Evolutionary conservation across 164 flowering plant species (phyloP).

Genomic region (Vitis cinerea): DNA sequence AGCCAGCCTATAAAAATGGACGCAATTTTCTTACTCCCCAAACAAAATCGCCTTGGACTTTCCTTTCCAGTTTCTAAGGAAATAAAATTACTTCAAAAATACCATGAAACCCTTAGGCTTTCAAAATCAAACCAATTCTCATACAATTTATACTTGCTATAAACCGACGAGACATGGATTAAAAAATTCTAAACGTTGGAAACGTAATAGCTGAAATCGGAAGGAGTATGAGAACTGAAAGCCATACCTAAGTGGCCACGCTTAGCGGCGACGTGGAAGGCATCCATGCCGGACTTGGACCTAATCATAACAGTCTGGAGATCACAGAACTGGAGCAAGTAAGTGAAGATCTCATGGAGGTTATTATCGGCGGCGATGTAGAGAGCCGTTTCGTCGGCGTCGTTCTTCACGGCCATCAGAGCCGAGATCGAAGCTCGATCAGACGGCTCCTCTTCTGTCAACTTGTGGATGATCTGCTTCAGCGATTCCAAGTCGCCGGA

Average conservation of each 20-base stretch:
- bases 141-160: too few species aligned
- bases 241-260: conserved; percentile 68
- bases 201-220: neutral
- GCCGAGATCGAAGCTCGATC: conserved; percentile 33
- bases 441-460: conserved; percentile 21
- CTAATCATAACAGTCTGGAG: conserved; percentile 49
- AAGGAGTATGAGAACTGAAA: neutral
- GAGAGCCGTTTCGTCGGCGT: conserved; percentile 73
- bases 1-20: too few species aligned
- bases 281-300: conserved; percentile 65
- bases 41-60: too few species aligned
- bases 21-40: too few species aligned
- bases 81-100: too few species aligned
- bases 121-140: neutral
- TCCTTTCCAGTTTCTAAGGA: too few species aligned
- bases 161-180: too few species aligned
- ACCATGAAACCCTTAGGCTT: too few species aligned
- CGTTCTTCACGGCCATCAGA: conserved; percentile 65
- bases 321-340: conserved; percentile 62
- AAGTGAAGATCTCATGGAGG: conserved; percentile 46
- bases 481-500: conserved; percentile 58
- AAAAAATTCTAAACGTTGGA: neutral
- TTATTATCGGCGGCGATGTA: conserved; percentile 76
- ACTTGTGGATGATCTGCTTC: conserved; percentile 27
- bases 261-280: conserved; percentile 88